Percentiles rank a stretch among this genome's conserved stretches.
Evolutionary conservation across 305 asterid species (phyloP).

Genomic region (Fraxinus platypoda): DNA sequence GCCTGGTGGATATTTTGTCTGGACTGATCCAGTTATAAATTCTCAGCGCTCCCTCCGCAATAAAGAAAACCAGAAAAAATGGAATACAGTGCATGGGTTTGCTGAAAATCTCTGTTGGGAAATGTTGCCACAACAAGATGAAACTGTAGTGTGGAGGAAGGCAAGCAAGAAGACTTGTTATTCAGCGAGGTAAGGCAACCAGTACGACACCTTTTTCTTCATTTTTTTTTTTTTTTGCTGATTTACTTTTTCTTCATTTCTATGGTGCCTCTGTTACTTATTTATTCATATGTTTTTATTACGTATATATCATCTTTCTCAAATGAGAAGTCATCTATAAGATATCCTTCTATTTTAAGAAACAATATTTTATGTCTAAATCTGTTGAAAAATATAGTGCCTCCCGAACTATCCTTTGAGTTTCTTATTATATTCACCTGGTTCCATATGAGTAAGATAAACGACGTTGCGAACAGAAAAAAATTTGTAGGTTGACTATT

Average conservation of each 20-base stretch:
- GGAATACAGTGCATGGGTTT: conserved; percentile 65
- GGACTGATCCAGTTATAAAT: conserved; percentile 86
- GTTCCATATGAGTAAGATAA: not conserved
- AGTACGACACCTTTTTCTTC: not conserved
- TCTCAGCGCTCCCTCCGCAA: conserved; percentile 67
- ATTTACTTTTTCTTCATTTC: not conserved
- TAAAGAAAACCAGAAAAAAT: conserved; percentile 74
- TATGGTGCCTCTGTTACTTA: not conserved
- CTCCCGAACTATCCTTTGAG: not conserved
- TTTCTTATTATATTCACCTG: not conserved
- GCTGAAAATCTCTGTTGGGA: conserved; percentile 91
- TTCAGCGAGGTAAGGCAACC: conserved; percentile 56
- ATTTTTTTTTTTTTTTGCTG: not conserved
- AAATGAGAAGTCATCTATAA: not conserved
- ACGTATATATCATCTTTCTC: not conserved
- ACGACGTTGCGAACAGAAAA: not conserved
- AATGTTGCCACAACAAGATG: conserved; percentile 87
- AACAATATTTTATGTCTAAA: not conserved
- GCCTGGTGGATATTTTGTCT: conserved; percentile 99
- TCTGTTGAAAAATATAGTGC: not conserved
- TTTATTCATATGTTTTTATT: not conserved
- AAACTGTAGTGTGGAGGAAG: conserved; percentile 95
- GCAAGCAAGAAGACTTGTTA: conserved; percentile 71
- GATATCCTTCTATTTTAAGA: not conserved
- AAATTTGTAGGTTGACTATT: not conserved